Percentiles rank a stretch among this genome's conserved stretches.
Evolutionary conservation across 2,329 filamentous ascomycete genomes (phyloP).

Genomic region (Arthrobotrys pseudoclavata): DNA sequence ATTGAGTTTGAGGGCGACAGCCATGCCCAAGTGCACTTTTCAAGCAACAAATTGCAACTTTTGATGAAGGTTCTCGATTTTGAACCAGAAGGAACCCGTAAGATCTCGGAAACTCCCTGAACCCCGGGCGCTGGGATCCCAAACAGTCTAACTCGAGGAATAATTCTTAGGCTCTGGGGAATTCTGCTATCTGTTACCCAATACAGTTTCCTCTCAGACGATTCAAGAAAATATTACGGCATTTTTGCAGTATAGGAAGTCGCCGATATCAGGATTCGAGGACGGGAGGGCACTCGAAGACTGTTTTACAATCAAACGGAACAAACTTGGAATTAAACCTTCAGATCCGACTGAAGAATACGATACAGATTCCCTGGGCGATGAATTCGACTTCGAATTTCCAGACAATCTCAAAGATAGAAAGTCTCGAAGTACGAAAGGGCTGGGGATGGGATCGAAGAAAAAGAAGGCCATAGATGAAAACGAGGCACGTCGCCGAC

Average conservation of each 20-base stretch:
- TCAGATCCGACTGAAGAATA: background rate
- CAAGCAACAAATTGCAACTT: slow-evolving; percentile 41
- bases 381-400: slow-evolving; percentile 30
- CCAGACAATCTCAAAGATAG: slow-evolving; percentile 38
- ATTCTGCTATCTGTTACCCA: slow-evolving; percentile 21
- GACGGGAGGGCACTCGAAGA: slow-evolving; percentile 3
- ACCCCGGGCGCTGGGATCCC: background rate
- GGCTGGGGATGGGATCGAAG: background rate
- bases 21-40: slow-evolving; percentile 67
- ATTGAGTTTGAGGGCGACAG: slow-evolving; percentile 67
- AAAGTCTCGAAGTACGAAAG: background rate
- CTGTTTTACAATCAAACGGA: slow-evolving; percentile 63
- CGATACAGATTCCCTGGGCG: background rate
- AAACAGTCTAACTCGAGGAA: background rate
- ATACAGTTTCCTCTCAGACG: background rate
- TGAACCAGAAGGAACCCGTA: slow-evolving; percentile 21
- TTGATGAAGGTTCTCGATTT: slow-evolving; percentile 44
- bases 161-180: slow-evolving; percentile 5
- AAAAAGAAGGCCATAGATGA: slow-evolving; percentile 19
- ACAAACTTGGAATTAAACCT: slow-evolving; percentile 65
- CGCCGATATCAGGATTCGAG: slow-evolving; percentile 66
- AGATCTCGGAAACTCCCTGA: slow-evolving; percentile 65
- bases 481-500: slow-evolving; percentile 66
- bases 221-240: slow-evolving; percentile 65
- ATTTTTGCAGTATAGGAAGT: slow-evolving; percentile 23